Base-by-base conservation (phyloP, 139 green algal species). In the Desmodesmus armatus region DNA sequence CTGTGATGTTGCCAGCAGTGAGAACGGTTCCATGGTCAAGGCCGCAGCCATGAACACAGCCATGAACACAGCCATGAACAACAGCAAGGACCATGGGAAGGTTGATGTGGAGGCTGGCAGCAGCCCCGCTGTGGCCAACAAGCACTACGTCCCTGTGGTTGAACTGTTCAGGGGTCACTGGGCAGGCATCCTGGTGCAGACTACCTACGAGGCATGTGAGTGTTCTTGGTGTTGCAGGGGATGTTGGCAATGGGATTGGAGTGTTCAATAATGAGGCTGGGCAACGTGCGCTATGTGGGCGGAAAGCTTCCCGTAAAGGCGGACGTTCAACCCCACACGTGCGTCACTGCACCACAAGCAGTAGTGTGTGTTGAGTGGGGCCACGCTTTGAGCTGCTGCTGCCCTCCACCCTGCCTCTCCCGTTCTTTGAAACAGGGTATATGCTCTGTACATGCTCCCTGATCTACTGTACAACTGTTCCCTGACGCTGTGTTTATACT, bases 131-230 rank as follows among this genome's bases (percentile, higher is more conserved):
- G 41, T 55, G 7, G 21, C 27, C 7, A 58, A 31, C 27, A 82
- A 82, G 76, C 76, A 82, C 55, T 82, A 82, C 35, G 76, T 82
- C 21, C 76, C 76, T 19, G 49, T 82, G 33, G 9, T 49, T 31
- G 76, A 82, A 39, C 58, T 82, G 53, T 82, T 82, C 55, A 71
- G 76, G 51, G 33, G 53, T 27, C 51, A 73, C 55, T 82, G 76
- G 76, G 21, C 35, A 5, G 76, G 55, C 27, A 70, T 82, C 49
- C 29, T 82, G 2, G 3, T 82, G 53, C 76, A 82, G 55, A 29
- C 55, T 13, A 29, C 33, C 39, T 82, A 82, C 37, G 55, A 67
- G 5, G 76, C 76, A 51, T 82, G 76, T 73, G 35, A 82, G 76
- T 80, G 65, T 33, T 15, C 51, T 62, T 62, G 51, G 17, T 62